Base-by-base conservation (phyloP, 257 asterid genomes). In the Handroanthus guayacan region DNA sequence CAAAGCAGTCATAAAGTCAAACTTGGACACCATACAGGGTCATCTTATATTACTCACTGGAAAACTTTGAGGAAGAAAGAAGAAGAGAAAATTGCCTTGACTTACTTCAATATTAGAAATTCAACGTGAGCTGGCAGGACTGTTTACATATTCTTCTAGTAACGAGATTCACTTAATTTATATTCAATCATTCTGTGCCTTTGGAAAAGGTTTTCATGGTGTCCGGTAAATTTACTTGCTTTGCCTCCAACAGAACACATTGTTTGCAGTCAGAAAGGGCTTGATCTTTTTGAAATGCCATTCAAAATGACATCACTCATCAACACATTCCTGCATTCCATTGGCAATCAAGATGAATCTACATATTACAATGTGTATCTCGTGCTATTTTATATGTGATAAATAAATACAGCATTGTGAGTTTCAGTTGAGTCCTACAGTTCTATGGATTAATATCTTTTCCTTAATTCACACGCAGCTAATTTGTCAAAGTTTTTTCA, bases 181-280 rank as follows among this genome's bases (percentile, higher is more conserved):
- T 13, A 18, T 25, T 14, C 20, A 18, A 12, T 62, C 17, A 36
- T 67, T 45, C 20, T 5, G 20, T 5, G 45, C 36, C 14, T 13
- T 58, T 18, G 12, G 36, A 12, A 61, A 41, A 71, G 37, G 34
- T 2, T 51, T 11, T 10, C 17, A 34, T 51, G 56, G 18, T 36
- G 7, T 77, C 62, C 41, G 61, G 20, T 14, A 31, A 50, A 31
- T 55, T 63, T 45, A 17, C 78, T 50, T 66, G 52, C 72, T 56
- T 73, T 45, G 18, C 57, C 66, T 16, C 16, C 45, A 18, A 9
- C 10, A 5, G n/a, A 25, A 61, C 41, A 63, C 77, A 47, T 43
- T 78, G 0, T 25, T 51, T 74, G 52, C 70, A 5, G 41, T 44
- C 58, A 31, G 74, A 62, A 74, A 55, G 63, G 60, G 54, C 25